Conservation (phyloP, 768 basidiomycete genomes). For the Saitozyma sp. region DNA sequence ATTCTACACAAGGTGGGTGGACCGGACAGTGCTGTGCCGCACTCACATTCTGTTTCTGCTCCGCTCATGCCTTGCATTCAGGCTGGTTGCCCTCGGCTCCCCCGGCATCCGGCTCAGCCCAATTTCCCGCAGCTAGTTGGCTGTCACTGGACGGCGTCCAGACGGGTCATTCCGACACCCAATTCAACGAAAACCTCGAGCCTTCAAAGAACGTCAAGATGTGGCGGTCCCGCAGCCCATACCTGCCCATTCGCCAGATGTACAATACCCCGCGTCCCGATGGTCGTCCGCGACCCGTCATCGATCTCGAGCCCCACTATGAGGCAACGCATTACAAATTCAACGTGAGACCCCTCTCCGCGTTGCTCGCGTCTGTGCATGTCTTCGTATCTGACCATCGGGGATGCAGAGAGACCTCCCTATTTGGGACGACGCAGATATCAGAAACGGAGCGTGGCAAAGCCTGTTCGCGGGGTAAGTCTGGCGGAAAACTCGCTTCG, state of each 20-base stretch:
- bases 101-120: conserved; percentile 2
- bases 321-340: conserved; percentile 15
- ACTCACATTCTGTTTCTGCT: too few species aligned
- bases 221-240: conserved; percentile 8
- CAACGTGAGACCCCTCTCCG: neutral
- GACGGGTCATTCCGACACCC: conserved; percentile 13
- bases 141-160: conserved; percentile 16
- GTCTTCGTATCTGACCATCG: too few species aligned
- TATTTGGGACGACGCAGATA: conserved; percentile 18
- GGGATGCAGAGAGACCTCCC: neutral
- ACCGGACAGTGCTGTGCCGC: too few species aligned
- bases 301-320: conserved; percentile 28
- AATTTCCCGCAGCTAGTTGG: conserved; percentile 22
- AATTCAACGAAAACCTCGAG: neutral
- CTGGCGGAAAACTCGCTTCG: too few species aligned
- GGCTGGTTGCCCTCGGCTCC: conserved; percentile 13
- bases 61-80: too few species aligned
- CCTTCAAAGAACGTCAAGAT: neutral
- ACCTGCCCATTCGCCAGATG: conserved; percentile 18
- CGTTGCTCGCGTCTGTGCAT: too few species aligned
- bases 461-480: conserved; percentile 10
- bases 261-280: conserved; percentile 11
- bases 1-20: conserved; percentile 8
- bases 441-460: conserved; percentile 24
- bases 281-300: conserved; percentile 19